phyloP scores from a whole-genome alignment of 352 stramenopile genomes.

The Aphanomyces stellatus region DNA sequence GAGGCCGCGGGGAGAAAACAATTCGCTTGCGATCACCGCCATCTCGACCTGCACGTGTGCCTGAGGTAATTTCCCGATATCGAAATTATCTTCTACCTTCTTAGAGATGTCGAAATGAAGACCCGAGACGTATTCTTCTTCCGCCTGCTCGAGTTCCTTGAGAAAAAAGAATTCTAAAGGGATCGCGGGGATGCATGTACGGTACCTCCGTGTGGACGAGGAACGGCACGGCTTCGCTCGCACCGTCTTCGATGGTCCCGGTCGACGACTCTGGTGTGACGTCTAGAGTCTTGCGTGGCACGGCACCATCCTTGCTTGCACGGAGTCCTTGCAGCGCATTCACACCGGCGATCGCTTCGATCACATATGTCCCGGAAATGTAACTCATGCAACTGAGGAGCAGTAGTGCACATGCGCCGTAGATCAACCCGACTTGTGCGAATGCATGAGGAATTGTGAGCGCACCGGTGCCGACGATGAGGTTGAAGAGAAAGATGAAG shows the following conservation, averaged over 20 bases:
- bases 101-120: slow-evolving; percentile 18
- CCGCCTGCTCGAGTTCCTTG: slow-evolving; percentile 3
- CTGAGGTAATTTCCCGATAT: background rate
- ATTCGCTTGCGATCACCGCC: slow-evolving; percentile 68
- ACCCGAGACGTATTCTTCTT: slow-evolving; percentile 15
- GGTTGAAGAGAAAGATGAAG: slow-evolving; percentile 89
- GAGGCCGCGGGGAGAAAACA: slow-evolving; percentile 57
- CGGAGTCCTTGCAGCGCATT: slow-evolving; percentile 44
- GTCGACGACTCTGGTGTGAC: background rate
- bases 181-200: too few species aligned
- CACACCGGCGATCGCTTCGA: slow-evolving; percentile 71
- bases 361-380: slow-evolving; percentile 78
- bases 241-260: slow-evolving; percentile 2
- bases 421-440: slow-evolving; percentile 71
- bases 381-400: slow-evolving; percentile 65
- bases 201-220: slow-evolving; percentile 12
- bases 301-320: background rate
- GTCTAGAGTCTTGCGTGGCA: background rate
- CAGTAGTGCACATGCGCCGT: slow-evolving; percentile 47
- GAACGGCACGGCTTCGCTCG: slow-evolving; percentile 15
- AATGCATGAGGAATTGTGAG: slow-evolving; percentile 83
- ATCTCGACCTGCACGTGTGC: slow-evolving; percentile 62
- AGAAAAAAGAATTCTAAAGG: background rate
- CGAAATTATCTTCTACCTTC: slow-evolving; percentile 4
- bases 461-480: slow-evolving; percentile 78